phyloP scores from a whole-genome alignment of 352 stramenopile species.

The Pythium brachiatum region DNA sequence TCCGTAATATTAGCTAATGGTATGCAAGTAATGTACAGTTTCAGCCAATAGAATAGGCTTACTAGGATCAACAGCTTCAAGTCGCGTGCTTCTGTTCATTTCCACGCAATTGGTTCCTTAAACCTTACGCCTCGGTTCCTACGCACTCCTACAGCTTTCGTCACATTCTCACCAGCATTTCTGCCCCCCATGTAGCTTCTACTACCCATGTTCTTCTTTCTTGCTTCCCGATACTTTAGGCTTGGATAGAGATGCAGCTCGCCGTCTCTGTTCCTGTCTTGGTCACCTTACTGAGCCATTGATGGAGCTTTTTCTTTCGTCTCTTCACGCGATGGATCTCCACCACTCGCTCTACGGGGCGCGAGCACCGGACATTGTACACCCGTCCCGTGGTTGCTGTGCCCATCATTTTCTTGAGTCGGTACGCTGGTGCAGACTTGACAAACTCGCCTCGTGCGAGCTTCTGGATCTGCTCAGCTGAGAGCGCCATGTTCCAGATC shows the following conservation, averaged over 20 bases:
- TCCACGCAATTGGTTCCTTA: neutral
- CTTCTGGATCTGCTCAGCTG: constrained; percentile 17
- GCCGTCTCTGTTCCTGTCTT: constrained; percentile 17
- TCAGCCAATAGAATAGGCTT: neutral
- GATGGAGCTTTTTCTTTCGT: constrained; percentile 19
- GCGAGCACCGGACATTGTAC: constrained; percentile 20
- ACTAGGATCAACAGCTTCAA: neutral
- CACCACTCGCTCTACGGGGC: constrained; percentile 17
- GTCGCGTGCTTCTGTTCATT: neutral
- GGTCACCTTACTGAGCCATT: constrained; percentile 21
- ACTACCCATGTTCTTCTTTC: neutral
- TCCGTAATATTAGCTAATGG: too few species aligned
- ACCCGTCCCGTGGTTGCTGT: constrained; percentile 8
- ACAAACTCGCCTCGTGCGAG: constrained; percentile 18
- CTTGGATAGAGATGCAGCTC: constrained; percentile 22
- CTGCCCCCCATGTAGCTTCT: too few species aligned
- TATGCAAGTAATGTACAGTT: neutral
- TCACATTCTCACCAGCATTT: too few species aligned
- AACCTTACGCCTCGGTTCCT: neutral
- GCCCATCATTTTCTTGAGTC: constrained; percentile 15
- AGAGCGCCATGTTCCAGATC: constrained; percentile 37
- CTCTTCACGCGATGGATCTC: constrained; percentile 17
- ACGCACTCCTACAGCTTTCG: neutral
- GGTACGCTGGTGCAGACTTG: constrained; percentile 17
- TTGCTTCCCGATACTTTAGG: neutral